Conservation (phyloP, 192 early-diverging fungal species). For the Podila horticola region DNA sequence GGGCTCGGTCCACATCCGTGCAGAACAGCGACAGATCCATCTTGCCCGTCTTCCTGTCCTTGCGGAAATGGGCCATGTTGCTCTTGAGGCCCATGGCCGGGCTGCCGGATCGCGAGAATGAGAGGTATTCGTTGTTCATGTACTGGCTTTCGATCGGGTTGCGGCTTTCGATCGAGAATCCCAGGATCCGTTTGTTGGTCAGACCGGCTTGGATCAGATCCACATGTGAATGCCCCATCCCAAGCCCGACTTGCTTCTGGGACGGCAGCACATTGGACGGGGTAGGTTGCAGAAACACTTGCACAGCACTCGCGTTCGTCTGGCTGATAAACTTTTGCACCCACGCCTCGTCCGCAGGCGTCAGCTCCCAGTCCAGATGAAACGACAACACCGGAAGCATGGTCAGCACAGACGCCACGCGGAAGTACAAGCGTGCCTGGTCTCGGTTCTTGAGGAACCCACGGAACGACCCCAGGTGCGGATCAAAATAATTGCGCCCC, state of each 20-base stretch:
- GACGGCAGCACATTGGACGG: background rate
- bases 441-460: slow-evolving; percentile 10
- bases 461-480: slow-evolving; percentile 16
- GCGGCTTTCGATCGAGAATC: background rate
- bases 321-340: slow-evolving; percentile 11
- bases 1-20: slow-evolving; percentile 17
- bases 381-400: slow-evolving; percentile 14
- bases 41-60: background rate
- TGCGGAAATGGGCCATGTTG: slow-evolving; percentile 11
- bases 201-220: background rate
- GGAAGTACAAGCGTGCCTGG: slow-evolving; percentile 10
- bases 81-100: background rate
- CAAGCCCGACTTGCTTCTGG: background rate
- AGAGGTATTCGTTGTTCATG: background rate
- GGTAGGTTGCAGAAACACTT: slow-evolving; percentile 1
- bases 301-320: slow-evolving; percentile 14
- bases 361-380: slow-evolving; percentile 38
- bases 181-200: background rate
- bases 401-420: slow-evolving; percentile 18
- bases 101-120: background rate
- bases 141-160: background rate
- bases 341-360: slow-evolving; percentile 22
- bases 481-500: slow-evolving; percentile 2
- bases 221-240: background rate
- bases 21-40: slow-evolving; percentile 7